Evolutionary conservation across 2,329 filamentous ascomycete genomes (phyloP).

Genomic region (Exophiala aquamarina): DNA sequence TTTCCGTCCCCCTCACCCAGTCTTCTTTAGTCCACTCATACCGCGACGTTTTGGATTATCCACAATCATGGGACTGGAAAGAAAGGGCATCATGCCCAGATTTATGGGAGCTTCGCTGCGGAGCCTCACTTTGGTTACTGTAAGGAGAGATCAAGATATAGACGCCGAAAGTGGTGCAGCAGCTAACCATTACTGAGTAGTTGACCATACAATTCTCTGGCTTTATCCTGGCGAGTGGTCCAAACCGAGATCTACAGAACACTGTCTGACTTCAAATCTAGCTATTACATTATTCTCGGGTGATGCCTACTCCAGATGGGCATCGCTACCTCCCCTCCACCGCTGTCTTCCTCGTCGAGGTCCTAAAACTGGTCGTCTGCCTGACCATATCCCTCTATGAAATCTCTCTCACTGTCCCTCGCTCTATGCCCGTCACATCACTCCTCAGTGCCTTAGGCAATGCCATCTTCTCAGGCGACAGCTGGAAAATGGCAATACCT

Average conservation of each 20-base stretch:
- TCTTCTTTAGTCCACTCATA: background rate
- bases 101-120: conserved; percentile 36
- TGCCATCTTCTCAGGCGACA: conserved; percentile 82
- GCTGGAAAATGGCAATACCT: conserved; percentile 91
- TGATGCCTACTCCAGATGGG: conserved; percentile 82
- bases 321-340: conserved; percentile 93
- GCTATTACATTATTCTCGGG: conserved; percentile 92
- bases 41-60: background rate
- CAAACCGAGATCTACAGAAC: background rate
- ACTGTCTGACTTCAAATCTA: conserved; percentile 37
- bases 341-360: conserved; percentile 88
- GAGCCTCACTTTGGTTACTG: conserved; percentile 40
- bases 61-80: conserved; percentile 19
- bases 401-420: conserved; percentile 72
- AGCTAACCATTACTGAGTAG: conserved; percentile 28
- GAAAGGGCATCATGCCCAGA: conserved; percentile 22
- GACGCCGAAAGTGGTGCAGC: conserved; percentile 4
- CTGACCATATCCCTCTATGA: conserved; percentile 87
- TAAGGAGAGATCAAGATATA: conserved; percentile 30
- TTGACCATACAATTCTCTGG: conserved; percentile 44
- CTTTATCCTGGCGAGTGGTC: conserved; percentile 42
- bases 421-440: conserved; percentile 75
- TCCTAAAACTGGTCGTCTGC: conserved; percentile 84
- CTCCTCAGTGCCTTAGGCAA: conserved; percentile 77
- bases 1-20: background rate